phyloP scores from a whole-genome alignment of 805 yeast genomes.

The Maudiozyma barnettii region DNA sequence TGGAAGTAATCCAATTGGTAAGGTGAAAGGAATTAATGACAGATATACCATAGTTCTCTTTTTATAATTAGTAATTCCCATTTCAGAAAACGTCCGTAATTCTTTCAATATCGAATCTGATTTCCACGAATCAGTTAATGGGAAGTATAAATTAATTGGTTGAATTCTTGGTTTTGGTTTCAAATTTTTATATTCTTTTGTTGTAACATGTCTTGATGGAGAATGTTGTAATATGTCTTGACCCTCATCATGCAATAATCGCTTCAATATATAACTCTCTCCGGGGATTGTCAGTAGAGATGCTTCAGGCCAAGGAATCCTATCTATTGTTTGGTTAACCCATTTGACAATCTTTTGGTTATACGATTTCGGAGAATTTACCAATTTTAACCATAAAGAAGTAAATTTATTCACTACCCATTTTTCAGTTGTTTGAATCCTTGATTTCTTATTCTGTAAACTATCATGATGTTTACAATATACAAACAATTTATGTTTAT shows the following conservation, averaged over 20 bases:
- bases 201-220: slow-evolving; percentile 10
- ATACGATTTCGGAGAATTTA: slow-evolving; percentile 42
- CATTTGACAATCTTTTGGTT: slow-evolving; percentile 50
- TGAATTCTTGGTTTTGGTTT: slow-evolving; percentile 7
- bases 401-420: slow-evolving; percentile 42
- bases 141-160: slow-evolving; percentile 44
- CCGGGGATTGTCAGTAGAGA: slow-evolving; percentile 72
- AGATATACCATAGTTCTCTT: slow-evolving; percentile 46
- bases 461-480: slow-evolving; percentile 52
- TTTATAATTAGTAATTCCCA: slow-evolving; percentile 43
- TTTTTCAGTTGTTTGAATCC: slow-evolving; percentile 32
- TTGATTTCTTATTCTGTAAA: slow-evolving; percentile 29
- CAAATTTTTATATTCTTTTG: slow-evolving; percentile 10
- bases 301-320: slow-evolving; percentile 73
- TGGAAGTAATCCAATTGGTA: slow-evolving; percentile 76
- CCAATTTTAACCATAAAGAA: slow-evolving; percentile 55
- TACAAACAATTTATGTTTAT: slow-evolving; percentile 49
- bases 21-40: slow-evolving; percentile 60
- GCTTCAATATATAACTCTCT: slow-evolving; percentile 40
- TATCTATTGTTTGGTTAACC: slow-evolving; percentile 44
- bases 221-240: slow-evolving; percentile 3
- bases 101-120: slow-evolving; percentile 29
- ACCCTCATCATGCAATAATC: slow-evolving; percentile 3
- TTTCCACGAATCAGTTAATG: slow-evolving; percentile 30
- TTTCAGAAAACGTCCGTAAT: slow-evolving; percentile 34